These are phyloP conservation scores for Filobasidium uniguttulatum DNA, from an alignment of 1,284 basidiomycete species.

Conservation along the genomic window DNA sequence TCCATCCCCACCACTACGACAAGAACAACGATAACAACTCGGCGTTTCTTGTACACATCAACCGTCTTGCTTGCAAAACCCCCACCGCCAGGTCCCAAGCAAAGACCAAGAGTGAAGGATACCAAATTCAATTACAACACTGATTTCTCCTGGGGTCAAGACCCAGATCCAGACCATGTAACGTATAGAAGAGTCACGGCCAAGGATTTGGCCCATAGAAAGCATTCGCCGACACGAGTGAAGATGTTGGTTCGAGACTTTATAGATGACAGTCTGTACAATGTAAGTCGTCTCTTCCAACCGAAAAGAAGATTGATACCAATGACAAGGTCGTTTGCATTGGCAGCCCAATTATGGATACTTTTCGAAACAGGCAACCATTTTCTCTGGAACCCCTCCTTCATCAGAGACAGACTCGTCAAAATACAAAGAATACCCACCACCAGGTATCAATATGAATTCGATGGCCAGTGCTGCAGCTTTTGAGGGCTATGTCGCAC, in stretches of 20 bases:
- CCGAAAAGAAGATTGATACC: not conserved
- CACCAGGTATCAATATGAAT: conserved; percentile 60
- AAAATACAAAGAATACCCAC: too few species aligned
- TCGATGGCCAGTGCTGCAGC: conserved; percentile 53
- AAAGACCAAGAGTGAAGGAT: too few species aligned
- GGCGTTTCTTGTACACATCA: too few species aligned
- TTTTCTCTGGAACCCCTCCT: conserved; percentile 44
- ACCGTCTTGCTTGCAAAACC: too few species aligned
- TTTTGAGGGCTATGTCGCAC: conserved; percentile 68
- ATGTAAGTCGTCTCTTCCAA: conserved; percentile 36
- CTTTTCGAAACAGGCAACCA: conserved; percentile 80
- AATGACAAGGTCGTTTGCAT: not conserved
- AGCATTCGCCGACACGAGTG: conserved; percentile 60
- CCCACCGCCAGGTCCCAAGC: too few species aligned
- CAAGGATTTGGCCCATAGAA: conserved; percentile 48
- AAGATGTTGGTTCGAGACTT: conserved; percentile 95
- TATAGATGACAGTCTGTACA: conserved; percentile 93
- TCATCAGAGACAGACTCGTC: not conserved
- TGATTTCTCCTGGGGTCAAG: conserved; percentile 24
- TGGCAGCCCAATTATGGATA: conserved; percentile 77
- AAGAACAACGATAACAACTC: too few species aligned
- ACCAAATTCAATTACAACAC: conserved; percentile 39
- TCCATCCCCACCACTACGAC: too few species aligned
- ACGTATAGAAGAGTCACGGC: conserved; percentile 59
- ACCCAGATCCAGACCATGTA: conserved; percentile 32